Evolutionary conservation across 1,139 yeast genomes (phyloP), one percentile per base, ranked within the genome.

Genomic region (Diutina catenulata): DNA sequence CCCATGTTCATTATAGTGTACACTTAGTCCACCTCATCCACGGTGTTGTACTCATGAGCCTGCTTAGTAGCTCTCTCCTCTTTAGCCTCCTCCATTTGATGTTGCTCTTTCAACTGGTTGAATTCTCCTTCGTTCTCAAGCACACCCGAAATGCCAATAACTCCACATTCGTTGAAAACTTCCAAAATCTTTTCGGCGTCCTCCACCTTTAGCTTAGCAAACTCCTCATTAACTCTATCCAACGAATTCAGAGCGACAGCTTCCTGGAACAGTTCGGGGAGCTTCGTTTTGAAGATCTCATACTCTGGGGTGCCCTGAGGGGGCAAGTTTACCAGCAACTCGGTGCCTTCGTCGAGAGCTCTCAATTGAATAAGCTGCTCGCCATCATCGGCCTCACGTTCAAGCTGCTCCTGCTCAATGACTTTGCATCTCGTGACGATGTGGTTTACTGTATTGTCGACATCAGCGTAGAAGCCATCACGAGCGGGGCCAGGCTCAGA

Each of bases 331-430:
- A 91, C 88, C 38, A 74, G 66, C 37, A 91, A 67, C 55, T 82
- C 79, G 1, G 91, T 74, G 43, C 76, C 72, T 26, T 93, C 95
- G 57, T 91, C 97, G 39, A 88, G 72, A 0, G 95, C 77, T 50
- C 84, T 82, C 50, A 91, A 65, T 58, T 91, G 97, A 47, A 91
- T 87, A 46, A 77, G 74, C 39, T 82, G 93, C 38, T 72, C 83
- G 24, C 55, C 60, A 15, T 14, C 43, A 23, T 52, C 61, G 11
- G 54, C 60, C 14, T 59, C 68, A 28, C 53, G 55, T 42, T 61
- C 66, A 14, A 42, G 46, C 18, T 47, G 50, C 45, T 70, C 76
- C 41, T 63, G 53, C 39, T 63, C 57, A 40, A 93, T 68, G 3
- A 86, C 60, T 50, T 76, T 70, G 55, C 95, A 87, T 53, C 98